A percentile compares a stretch with the other conserved stretches of the same genome.
phyloP scores from a whole-genome alignment of 2,329 filamentous ascomycete species.

The Talaromyces verruculosus region DNA sequence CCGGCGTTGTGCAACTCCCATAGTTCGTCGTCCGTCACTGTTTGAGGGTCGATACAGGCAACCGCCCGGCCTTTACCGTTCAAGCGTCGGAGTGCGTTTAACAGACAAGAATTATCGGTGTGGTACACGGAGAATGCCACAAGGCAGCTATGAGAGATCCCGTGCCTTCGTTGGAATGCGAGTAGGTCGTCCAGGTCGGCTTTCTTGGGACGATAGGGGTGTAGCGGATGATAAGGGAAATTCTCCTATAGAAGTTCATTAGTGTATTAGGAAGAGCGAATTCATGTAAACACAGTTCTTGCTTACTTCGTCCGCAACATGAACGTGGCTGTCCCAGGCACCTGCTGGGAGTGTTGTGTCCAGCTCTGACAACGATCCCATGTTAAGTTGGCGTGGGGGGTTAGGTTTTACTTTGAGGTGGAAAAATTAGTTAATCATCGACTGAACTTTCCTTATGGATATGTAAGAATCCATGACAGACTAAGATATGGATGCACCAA shows the following conservation, averaged over 20 bases:
- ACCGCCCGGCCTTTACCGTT: slow-evolving; percentile 51
- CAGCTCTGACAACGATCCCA: neutral
- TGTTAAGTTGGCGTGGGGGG: neutral
- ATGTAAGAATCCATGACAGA: no score
- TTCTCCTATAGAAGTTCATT: slow-evolving; percentile 1
- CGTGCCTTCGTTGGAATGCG: slow-evolving; percentile 15
- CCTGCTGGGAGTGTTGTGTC: slow-evolving; percentile 10
- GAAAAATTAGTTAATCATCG: no score
- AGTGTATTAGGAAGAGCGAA: neutral
- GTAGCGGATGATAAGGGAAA: slow-evolving; percentile 10
- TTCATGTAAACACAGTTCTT: neutral
- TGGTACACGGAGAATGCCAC: slow-evolving; percentile 65
- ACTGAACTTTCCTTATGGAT: no score
- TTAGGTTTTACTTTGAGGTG: no score
- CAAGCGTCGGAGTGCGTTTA: slow-evolving; percentile 54
- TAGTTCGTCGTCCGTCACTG: slow-evolving; percentile 43
- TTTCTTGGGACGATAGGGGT: slow-evolving; percentile 18
- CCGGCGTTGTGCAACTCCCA: slow-evolving; percentile 57
- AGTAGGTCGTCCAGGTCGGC: slow-evolving; percentile 16
- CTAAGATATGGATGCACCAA: no score
- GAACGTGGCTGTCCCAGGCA: slow-evolving; percentile 19
- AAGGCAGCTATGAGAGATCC: slow-evolving; percentile 31
- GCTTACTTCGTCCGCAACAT: slow-evolving; percentile 17
- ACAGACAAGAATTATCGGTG: slow-evolving; percentile 59
- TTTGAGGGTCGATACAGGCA: slow-evolving; percentile 56